Evolutionary conservation across 495 filamentous ascomycete genomes (phyloP), one percentile per base, ranked within the genome.

Genomic region (Penicillium daleae): DNA sequence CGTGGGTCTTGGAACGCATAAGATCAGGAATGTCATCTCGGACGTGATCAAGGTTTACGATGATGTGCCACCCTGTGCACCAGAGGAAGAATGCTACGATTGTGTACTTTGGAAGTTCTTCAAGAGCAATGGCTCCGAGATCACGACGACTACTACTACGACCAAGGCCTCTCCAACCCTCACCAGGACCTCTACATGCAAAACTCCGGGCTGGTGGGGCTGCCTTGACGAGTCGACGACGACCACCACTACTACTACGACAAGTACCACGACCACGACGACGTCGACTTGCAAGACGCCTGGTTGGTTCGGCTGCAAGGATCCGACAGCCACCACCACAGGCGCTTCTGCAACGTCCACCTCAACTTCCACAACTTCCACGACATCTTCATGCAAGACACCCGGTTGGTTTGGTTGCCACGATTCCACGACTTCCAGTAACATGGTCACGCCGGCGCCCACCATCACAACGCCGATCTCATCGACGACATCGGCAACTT

Each of bases 51-150:
- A 89, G 68, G 85, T 83, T 62, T 98, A 97, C 61, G 89, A 92
- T 54, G 77, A 80, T 9, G 89, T 93, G 1, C 88, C 95, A 1
- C 76, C 85, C 62, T 99, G 95, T 74, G 87, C 86, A 0, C 80
- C 87, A 4, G 83, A 87, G 63, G 76, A 78, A 10, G 92, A 96
- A 57, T 98, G 95, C 75, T 83, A 88, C 53, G 95, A 99, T 70
- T 99, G 95, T 66, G 89, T 86, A 65, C 86, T 88, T 40, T 99
- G 95, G 95, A 96, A 97, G 71, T 97, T 90, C 78, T 94, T 92
- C 66, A 87, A 87, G 65, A 96, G 92, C 67, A 97, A 98, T 69
- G 89, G 88, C 13, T 92, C 92, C 2, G 87, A 92, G 51, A 81
- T 83, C 3, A 90, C 87, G 4, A 92, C 89, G 0, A 88, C 89